Base-by-base conservation (phyloP, 495 filamentous ascomycete genomes). In the Penicillium manginii region DNA sequence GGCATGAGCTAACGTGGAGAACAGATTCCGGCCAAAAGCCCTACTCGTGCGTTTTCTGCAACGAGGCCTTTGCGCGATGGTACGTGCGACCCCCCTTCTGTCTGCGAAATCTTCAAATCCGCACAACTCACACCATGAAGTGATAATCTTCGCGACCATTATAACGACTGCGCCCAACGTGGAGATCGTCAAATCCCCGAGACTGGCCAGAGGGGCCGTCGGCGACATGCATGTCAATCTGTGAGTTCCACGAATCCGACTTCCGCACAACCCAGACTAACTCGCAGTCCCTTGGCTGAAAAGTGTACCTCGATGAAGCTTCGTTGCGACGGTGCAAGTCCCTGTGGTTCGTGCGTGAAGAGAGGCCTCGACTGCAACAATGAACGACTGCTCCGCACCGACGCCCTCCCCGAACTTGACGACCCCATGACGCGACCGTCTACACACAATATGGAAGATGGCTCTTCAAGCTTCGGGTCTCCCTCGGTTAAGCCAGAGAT, bases 281-380 rank as follows among this genome's bases (percentile, higher is more conserved):
- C 42, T 21, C 21, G 5, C 9, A 21, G 22, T 14, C 0, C 17
- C 29, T 23, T 15, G 29, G 40, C 4, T 12, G 4, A 43, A 35
- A 57, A 81, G 78, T 82, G 80, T 56, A 81, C 77, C 15, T 73
- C 76, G 39, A 82, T 80, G 80, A 82, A 82, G 60, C 67, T 82
- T 7, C 78, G 80, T 4, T 82, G 80, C 58, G 78, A 81, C 52
- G 80, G 80, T 10, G 60, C 62, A 31, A 77, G 65, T 57, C 80
- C 80, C 15, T 82, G 80, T 56, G 72, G 74, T 29, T 76, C 78
- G 0, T 82, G 80, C 59, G 65, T 71, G 46, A 78, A 79, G 48
- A 73, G 78, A 56, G 73, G 71, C 22, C 62, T 79, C 4, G 60
- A 63, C 7, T 82, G 80, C 64, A 81, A 77, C 59, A 74, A 77